Base-by-base conservation (phyloP, 2,329 filamentous ascomycete species). In the Scleromitrula shiraiana region DNA sequence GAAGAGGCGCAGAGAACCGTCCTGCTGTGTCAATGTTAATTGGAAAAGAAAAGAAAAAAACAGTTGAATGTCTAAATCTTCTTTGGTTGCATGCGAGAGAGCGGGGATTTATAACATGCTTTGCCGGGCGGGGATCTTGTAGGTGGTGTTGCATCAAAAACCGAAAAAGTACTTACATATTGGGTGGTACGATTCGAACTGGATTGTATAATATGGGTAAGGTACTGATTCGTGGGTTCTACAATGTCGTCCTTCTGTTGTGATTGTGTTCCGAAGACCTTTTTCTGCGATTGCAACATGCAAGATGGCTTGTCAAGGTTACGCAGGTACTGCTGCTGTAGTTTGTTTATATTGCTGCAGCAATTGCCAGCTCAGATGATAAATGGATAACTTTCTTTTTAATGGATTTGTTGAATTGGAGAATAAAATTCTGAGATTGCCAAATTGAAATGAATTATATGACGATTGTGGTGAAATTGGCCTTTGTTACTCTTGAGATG, bases 231-330 rank as follows among this genome's bases (percentile, higher is more conserved):
- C 29, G 42, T 39, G 42, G 30, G 42, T 46, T 38, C 33, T 39
- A 39, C 33, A 15, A 46, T 24, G 33, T 46, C 33, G 23, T 30
- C 26, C 24, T 39, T 39, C 5, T 37, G 19, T 45, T 17, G 19
- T 27, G 20, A 30, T 9, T 29, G 19, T 42, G 23, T 30, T 35
- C 29, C 22, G 29, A 35, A 24, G 37, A 47, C 22, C 22, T 10
- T 20, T 15, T 14, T 26, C 33, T 39, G 35, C 24, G 43, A 46
- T 26, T 30, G 37, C 33, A 37, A 47, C 32, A 24, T 47, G 45
- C 37, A 29, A 47, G 45, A 47, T 47, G 45, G 45, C 45, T 47
- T 47, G 44, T 47, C 43, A 46, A 46, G 33, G 43, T 46, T 46
- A 46, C 43, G 29, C 17, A 35, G 12, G 35, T 20, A 33, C 33